These are phyloP conservation scores for Phytophthora hybrid DNA, from an alignment of 352 stramenopile species.

Conservation along the genomic window DNA sequence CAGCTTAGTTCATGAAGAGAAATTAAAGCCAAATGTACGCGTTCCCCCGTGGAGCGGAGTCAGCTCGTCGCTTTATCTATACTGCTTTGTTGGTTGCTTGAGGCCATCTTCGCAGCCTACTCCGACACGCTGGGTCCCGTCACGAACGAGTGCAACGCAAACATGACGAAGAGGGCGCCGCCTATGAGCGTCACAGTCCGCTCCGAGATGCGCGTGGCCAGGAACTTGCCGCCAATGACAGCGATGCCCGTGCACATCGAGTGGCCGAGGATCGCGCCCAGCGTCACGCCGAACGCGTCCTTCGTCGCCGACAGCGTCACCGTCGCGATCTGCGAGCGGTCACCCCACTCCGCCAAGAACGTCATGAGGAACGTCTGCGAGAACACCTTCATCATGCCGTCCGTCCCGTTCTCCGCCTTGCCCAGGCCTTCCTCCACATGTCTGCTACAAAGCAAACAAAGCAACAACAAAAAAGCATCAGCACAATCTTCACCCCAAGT, in stretches of 20 bases:
- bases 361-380: slow-evolving; percentile 97
- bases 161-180: slow-evolving; percentile 97
- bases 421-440: slow-evolving; percentile 39
- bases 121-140: slow-evolving; percentile 68
- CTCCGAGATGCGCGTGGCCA: slow-evolving; percentile 98
- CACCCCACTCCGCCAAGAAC: slow-evolving; percentile 99
- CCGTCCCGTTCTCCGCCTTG: slow-evolving; percentile 37
- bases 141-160: slow-evolving; percentile 96
- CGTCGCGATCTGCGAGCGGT: slow-evolving; percentile 99
- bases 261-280: slow-evolving; percentile 97
- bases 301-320: slow-evolving; percentile 98
- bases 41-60: slow-evolving; percentile 11
- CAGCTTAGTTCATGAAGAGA: slow-evolving; percentile 17
- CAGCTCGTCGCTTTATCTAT: slow-evolving; percentile 40
- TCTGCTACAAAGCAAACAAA: slow-evolving; percentile 16
- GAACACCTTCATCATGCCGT: slow-evolving; percentile 90
- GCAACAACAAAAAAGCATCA: not conserved
- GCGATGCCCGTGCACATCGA: slow-evolving; percentile 98
- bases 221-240: slow-evolving; percentile 97
- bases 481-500: not conserved
- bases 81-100: slow-evolving; percentile 20
- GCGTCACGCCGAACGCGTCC: slow-evolving; percentile 94
- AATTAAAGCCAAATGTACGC: slow-evolving; percentile 31
- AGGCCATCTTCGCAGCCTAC: slow-evolving; percentile 25
- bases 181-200: slow-evolving; percentile 97